These are phyloP conservation scores for Poa pratensis DNA, from an alignment of 176 grass and related monocot species.

Conservation along the genomic window DNA sequence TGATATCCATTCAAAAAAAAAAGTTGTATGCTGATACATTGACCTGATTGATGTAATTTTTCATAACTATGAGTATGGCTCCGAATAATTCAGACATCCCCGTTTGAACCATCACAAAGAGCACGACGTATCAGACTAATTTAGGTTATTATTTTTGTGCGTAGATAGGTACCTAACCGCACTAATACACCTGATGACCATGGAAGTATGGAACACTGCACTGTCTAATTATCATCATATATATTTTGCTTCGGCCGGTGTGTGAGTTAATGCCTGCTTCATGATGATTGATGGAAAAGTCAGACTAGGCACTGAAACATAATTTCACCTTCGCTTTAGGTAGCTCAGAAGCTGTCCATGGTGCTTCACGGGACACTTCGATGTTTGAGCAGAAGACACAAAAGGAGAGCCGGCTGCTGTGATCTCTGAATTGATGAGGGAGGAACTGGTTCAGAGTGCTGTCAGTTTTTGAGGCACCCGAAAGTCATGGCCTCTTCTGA, in stretches of 20 bases:
- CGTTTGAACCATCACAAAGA: neutral
- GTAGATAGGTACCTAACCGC: neutral
- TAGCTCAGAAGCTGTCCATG: constrained; percentile 13
- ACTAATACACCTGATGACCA: neutral
- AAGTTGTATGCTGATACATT: too few species aligned
- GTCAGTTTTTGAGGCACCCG: constrained; percentile 65
- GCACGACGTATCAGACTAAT: neutral
- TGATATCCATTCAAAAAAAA: too few species aligned
- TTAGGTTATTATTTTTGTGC: neutral
- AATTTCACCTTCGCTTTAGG: constrained; percentile 5
- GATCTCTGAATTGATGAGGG: constrained; percentile 52
- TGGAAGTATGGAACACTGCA: neutral
- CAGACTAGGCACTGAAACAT: neutral
- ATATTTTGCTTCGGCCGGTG: neutral
- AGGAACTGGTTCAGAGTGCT: constrained; percentile 67
- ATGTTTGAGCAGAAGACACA: neutral
- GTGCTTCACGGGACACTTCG: neutral
- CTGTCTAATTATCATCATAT: neutral
- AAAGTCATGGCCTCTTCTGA: constrained; percentile 58
- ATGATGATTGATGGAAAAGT: neutral
- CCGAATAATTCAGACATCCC: neutral
- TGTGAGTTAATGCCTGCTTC: neutral
- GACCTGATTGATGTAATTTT: neutral
- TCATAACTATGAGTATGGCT: neutral
- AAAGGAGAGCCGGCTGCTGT: constrained; percentile 27